Percentiles rank a stretch among this genome's conserved stretches.
Conservation (phyloP, 2,329 filamentous ascomycete genomes). For the Fusarium gaditjirri region DNA sequence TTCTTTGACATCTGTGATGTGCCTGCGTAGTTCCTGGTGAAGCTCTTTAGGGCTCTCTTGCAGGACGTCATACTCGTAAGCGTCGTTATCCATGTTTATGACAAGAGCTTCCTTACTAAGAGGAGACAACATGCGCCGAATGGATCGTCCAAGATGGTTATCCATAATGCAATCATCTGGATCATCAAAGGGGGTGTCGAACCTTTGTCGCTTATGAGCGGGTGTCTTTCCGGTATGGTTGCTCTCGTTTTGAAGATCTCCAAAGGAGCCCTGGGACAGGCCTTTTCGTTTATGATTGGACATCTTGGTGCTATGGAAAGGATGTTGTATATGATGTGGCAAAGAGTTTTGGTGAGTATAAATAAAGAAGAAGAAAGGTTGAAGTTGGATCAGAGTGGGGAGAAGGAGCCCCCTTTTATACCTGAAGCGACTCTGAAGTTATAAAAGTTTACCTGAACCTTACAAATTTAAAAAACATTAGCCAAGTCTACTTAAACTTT, state of each 20-base stretch:
- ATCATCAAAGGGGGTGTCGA: not conserved
- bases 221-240: not conserved
- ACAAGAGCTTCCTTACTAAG: not conserved
- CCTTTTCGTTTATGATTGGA: not conserved
- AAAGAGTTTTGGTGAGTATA: not conserved
- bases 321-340: not conserved
- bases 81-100: not conserved
- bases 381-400: not conserved
- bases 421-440: not conserved
- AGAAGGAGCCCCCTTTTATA: not conserved
- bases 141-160: not conserved
- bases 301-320: not conserved
- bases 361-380: not conserved
- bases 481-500: rapidly evolving
- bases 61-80: not conserved
- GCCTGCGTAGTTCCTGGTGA: not conserved
- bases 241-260: not conserved
- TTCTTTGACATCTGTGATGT: not conserved
- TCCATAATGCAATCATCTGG: not conserved
- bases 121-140: not conserved
- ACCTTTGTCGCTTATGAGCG: not conserved
- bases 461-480: not conserved
- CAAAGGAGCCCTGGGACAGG: not conserved
- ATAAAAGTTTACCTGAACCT: not conserved
- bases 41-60: not conserved